phyloP scores from a whole-genome alignment of 1,284 basidiomycete genomes.

The Pyrrhoderma noxium region DNA sequence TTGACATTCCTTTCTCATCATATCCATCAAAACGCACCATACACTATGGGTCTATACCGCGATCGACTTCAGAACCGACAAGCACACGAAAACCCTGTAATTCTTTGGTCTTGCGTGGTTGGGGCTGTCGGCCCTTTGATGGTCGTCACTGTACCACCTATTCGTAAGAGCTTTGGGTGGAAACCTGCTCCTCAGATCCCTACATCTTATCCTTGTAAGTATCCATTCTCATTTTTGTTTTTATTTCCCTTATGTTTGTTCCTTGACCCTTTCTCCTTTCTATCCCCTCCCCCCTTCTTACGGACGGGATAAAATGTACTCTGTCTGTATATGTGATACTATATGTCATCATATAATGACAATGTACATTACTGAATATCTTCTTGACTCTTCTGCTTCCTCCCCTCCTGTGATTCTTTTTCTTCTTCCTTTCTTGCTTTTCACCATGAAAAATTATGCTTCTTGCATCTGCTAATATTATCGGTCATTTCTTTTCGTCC shows the following conservation, averaged over 20 bases:
- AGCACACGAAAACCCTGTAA: conserved; percentile 88
- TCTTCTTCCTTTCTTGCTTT: too few species aligned
- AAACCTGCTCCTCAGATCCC: conserved; percentile 70
- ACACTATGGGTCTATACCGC: conserved; percentile 8
- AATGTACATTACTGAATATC: too few species aligned
- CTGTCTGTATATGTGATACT: too few species aligned
- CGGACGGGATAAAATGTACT: neutral
- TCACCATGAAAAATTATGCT: too few species aligned
- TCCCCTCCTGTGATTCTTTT: too few species aligned
- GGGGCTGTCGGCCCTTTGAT: conserved; percentile 74
- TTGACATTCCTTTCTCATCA: too few species aligned
- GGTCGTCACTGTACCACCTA: conserved; percentile 71
- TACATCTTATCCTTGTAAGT: conserved; percentile 81
- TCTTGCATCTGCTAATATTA: too few species aligned
- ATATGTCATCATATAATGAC: neutral
- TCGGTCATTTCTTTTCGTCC: too few species aligned
- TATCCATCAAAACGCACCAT: conserved; percentile 5
- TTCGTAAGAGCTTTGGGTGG: conserved; percentile 72
- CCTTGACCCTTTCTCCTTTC: neutral
- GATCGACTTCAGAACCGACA: conserved; percentile 60
- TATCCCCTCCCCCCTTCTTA: neutral
- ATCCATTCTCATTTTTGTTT: neutral
- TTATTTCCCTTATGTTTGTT: too few species aligned
- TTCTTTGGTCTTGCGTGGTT: conserved; percentile 82
- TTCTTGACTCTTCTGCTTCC: too few species aligned